Evolutionary conservation across 208 protist species (phyloP), one percentile per base, ranked within the genome.

Genomic region (Wallacemonas sp.): DNA sequence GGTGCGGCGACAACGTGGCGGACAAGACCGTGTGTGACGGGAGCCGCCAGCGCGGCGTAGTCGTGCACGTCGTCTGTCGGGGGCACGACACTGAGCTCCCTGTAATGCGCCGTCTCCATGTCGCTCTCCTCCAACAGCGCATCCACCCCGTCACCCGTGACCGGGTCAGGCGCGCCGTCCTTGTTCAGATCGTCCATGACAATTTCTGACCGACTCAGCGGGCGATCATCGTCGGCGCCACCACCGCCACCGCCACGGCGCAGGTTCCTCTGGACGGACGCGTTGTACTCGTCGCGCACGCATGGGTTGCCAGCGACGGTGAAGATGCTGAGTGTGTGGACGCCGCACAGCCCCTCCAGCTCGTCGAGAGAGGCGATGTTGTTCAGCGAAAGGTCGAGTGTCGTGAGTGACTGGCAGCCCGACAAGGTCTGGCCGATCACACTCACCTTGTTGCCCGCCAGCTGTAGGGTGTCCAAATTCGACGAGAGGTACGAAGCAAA

Each of bases 361-460:
- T 73, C 74, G 9, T 73, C 57, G 49, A 87, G 69, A 17, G 54
- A 60, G 16, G 26, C 16, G 24, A 95, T 68, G 32, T 67, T 39
- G 67, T 90, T 90, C 38, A 72, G n/a, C 1, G 65, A 61, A 5
- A 90, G 23, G 43, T 84, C 68, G 2, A 90, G 65, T 16, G 46
- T 44, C 29, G 77, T 65, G 24, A 90, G 71, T 4, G 71, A 34
- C n/a, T 65, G 32, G 54, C 76, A 76, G 1, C 55, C 56, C 58
- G 75, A 61, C 52, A 95, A 38, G 4, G 65, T 64, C 27, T 38
- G 26, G 26, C 61, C 62, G 14, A 95, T 68, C 21, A 60, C 41
- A 9, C 41, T 61, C 24, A 92, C 65, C 16, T 66, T 39, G 60
- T 95, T 95, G 56, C 79, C 61, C 8, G 73, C 61, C n/a, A 95